Evolutionary conservation across 202 grass and related monocot species (phyloP).

Genomic region (Saccharum hybrid): DNA sequence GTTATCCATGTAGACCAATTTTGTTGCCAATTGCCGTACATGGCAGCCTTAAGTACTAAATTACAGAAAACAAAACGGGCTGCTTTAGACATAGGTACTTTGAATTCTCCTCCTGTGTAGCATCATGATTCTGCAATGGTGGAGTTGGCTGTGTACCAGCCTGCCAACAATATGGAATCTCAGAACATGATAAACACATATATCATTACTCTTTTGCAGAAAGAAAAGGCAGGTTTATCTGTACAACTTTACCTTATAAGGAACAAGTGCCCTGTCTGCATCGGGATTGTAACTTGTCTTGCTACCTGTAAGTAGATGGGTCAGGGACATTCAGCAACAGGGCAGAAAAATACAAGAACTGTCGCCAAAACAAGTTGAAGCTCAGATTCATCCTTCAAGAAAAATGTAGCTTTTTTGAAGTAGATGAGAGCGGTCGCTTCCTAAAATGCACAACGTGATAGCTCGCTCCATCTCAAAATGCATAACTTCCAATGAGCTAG

Average conservation of each 20-base stretch:
- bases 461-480: conserved; percentile 16
- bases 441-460: background rate
- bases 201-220: conserved; percentile 22
- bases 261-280: conserved; percentile 66
- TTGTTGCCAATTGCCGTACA: conserved; percentile 1
- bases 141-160: conserved; percentile 59
- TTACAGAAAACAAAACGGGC: conserved; percentile 9
- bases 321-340: conserved; percentile 21
- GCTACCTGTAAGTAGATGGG: conserved; percentile 37
- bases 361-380: conserved; percentile 8
- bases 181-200: conserved; percentile 41
- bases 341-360: background rate
- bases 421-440: background rate
- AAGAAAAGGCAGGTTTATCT: conserved; percentile 14
- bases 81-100: conserved; percentile 63
- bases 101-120: conserved; percentile 80
- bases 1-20: conserved; percentile 28
- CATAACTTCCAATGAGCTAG: conserved; percentile 11
- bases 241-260: conserved; percentile 64
- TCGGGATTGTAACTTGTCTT: conserved; percentile 51
- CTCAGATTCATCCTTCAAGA: conserved; percentile 13
- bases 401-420: conserved; percentile 16
- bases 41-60: background rate
- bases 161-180: conserved; percentile 60
- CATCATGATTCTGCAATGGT: conserved; percentile 57